These are phyloP conservation scores for Fusarium mundagurra DNA, from an alignment of 2,329 filamentous ascomycete genomes.

Conservation along the genomic window DNA sequence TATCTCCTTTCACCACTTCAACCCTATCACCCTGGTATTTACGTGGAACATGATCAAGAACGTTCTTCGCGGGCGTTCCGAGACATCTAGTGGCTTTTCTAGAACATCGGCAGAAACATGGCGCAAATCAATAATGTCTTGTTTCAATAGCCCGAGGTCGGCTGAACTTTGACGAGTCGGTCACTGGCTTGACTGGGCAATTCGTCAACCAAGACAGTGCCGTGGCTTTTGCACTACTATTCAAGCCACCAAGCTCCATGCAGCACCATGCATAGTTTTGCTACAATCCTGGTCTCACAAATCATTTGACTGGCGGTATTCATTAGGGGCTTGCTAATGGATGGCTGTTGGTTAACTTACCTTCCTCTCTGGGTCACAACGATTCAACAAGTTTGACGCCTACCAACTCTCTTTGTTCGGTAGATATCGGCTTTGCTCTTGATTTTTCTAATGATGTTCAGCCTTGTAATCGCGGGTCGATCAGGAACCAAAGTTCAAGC, in stretches of 20 bases:
- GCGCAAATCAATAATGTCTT: constrained; percentile 5
- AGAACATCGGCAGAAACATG: constrained; percentile 29
- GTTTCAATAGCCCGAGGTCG: neutral
- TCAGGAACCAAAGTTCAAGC: constrained; percentile 34
- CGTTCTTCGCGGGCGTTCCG: neutral
- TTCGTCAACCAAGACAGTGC: neutral
- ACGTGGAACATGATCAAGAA: neutral
- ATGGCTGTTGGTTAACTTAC: constrained; percentile 11
- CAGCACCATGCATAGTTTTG: neutral
- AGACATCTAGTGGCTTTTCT: constrained; percentile 10
- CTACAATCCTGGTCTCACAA: constrained; percentile 9
- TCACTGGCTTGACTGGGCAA: neutral
- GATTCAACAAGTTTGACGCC: neutral
- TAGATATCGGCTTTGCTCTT: constrained; percentile 8
- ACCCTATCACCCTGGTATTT: neutral
- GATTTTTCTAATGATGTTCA: neutral
- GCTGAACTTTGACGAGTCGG: constrained; percentile 3
- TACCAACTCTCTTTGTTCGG: constrained; percentile 14
- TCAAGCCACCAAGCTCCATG: constrained; percentile 8
- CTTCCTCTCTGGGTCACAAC: constrained; percentile 29
- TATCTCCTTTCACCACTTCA: neutral
- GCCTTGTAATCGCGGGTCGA: constrained; percentile 20
- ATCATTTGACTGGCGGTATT: neutral
- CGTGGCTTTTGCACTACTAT: constrained; percentile 10
- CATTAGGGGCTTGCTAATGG: neutral